Conservation (phyloP, 2,329 filamentous ascomycete species). For the Calonectria leucothoes region DNA sequence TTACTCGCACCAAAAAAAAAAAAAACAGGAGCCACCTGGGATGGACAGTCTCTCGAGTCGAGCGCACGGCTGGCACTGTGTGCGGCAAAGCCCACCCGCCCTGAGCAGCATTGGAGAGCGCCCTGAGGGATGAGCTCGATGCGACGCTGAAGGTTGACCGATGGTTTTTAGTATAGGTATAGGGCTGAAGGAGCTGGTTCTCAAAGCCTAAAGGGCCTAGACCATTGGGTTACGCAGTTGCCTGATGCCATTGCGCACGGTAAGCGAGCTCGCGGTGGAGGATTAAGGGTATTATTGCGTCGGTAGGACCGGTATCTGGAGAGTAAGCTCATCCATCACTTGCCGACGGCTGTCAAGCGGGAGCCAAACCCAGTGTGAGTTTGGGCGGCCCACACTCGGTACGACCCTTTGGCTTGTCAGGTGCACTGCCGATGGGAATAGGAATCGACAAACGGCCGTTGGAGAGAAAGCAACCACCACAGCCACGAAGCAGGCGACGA, state of each 20-base stretch:
- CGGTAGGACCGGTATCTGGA: not conserved
- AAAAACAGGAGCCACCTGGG: constrained; percentile 6
- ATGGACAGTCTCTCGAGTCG: not conserved
- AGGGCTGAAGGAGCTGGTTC: constrained; percentile 13
- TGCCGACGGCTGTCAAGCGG: not conserved
- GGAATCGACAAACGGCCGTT: not conserved
- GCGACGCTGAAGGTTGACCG: not conserved
- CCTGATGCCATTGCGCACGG: not conserved
- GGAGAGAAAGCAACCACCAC: not conserved
- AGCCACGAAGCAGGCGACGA: not conserved
- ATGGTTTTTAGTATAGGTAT: constrained; percentile 12
- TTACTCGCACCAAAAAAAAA: not conserved
- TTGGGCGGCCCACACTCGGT: not conserved
- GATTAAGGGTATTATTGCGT: not conserved
- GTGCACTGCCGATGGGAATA: not conserved
- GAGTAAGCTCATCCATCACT: not conserved
- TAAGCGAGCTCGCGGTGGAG: not conserved
- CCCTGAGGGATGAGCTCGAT: constrained; percentile 16
- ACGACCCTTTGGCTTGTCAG: not conserved
- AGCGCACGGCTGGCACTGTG: not conserved
- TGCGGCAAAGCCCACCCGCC: not conserved
- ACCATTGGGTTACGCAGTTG: not conserved
- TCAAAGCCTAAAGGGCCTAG: constrained; percentile 7
- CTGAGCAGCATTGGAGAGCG: not conserved
- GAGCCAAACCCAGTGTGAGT: not conserved